Base-by-base conservation (phyloP, 2,329 filamentous ascomycete genomes). In the Fusarium duplospermum region DNA sequence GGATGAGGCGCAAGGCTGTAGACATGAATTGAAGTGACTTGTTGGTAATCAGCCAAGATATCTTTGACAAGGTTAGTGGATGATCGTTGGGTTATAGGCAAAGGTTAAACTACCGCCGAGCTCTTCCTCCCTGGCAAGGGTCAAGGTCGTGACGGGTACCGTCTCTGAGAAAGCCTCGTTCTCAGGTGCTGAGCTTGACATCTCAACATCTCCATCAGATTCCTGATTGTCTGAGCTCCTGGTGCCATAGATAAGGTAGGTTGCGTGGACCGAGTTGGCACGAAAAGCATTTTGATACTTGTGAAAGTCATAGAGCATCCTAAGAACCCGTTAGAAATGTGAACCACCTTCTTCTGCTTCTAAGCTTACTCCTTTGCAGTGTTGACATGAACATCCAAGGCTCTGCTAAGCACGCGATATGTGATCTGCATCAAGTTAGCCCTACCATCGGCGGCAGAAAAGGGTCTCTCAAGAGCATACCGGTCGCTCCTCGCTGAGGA, bases 241-340 rank as follows among this genome's bases (percentile, higher is more conserved):
- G 24, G 86, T 89, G 42, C 96, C 96, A 60, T 92, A 93, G 54
- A 99, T 81, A 58, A 98, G 86, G 83, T 98, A 99, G n/a, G 95
- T 98, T 52, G 96, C 96, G 84, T 97, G 90, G n/a, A 98, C 87
- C 29, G 91, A 92, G 24, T 90, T 89, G 0, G 93, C 88, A 70
- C 93, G 83, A 90, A 97, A 18, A 95, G 90, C 89, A 96, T 97
- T 82, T 93, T 97, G 93, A 66, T 87, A 89, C 71, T 88, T 87
- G 81, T 98, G 90, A 76, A 97, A 98, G 35, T 97, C 95, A 83
- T 92, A 97, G 4, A 98, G 91, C 89, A 98, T 96, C 78, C 94
- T 97, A 62, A 13, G 33, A 1, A 59, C n/a, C 22, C 62, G 68
- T 74, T 14, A 74, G 65, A 62, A n/a, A 79, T 13, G 73, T 4